Base-by-base conservation (phyloP, 2,329 filamentous ascomycete species). In the Cryphonectria japonica region DNA sequence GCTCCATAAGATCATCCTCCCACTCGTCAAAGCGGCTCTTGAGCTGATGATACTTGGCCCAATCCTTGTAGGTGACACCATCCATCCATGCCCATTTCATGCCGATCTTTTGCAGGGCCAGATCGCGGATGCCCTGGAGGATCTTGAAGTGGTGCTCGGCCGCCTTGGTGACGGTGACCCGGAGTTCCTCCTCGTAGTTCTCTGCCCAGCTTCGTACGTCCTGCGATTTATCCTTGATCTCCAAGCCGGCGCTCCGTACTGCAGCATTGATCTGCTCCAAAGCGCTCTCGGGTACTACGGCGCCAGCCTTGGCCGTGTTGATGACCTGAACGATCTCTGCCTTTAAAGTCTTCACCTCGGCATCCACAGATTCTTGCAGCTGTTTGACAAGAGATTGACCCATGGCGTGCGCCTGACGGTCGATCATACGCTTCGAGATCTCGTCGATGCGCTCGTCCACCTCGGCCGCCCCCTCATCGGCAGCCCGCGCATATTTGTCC, bases 41-140 rank as follows among this genome's bases (percentile, higher is more conserved):
- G 71, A 99, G 85, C 72, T 93, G 89, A 79, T 98, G 94, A 78
- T 97, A 99, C 79, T 95, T 96, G 72, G 92, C 89, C 96, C 96
- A 99, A 80, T 99, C 94, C 80, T 97, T 95, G 85, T 99, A 98
- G 1, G 95, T 97, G 73, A 99, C 89, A 43, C 94, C 94, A 71
- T 98, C 94, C 83, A 94, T 96, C 91, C 93, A 97, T 16, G 95
- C 94, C 95, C 96, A 99, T 78, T 88, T 89, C 90, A 97, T 95
- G 70, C 95, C 95, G 68, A 98, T 94, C 79, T 97, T 93, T 79
- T 97, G 93, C 46, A 98, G 86, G 7, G 94, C 93, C 50, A 97
- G 85, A 76, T 95, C 92, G 59, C 93, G 90, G 72, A 96, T 95
- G 77, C 89, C 89, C 74, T 95, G 92, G 43, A 98, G 87, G 22